phyloP scores from a whole-genome alignment of 73 alveolate species.

The Strombidium stylifer region DNA sequence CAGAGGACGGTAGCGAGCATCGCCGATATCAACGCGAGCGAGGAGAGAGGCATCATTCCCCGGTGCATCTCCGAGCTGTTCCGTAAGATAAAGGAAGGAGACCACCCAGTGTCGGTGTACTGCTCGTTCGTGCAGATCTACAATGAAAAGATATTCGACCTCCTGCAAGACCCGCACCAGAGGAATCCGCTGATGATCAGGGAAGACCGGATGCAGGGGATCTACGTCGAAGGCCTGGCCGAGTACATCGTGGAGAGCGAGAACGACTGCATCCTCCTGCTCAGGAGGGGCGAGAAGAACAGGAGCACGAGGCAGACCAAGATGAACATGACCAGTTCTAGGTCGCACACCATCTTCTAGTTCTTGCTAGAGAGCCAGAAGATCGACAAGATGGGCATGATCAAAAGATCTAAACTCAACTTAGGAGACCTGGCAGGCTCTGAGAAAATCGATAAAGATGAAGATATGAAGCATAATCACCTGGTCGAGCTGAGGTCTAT shows the following conservation, averaged over 20 bases:
- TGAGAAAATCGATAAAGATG: constrained; percentile 85
- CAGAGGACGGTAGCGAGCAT: too few relatives aligned
- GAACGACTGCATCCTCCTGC: constrained; percentile 41
- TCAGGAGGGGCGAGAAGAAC: constrained; percentile 65
- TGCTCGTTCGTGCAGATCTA: constrained; percentile 63
- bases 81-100: neutral
- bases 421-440: constrained; percentile 94
- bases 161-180: constrained; percentile 41
- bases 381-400: constrained; percentile 31
- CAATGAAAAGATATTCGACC: constrained; percentile 80
- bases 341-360: constrained; percentile 76
- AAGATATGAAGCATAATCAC: constrained; percentile 67
- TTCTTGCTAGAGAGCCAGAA: constrained; percentile 58
- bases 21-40: neutral
- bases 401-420: constrained; percentile 70
- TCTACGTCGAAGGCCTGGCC: constrained; percentile 74
- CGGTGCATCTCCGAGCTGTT: constrained; percentile 33
- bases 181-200: constrained; percentile 55
- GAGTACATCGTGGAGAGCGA: constrained; percentile 51
- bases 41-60: constrained; percentile 34
- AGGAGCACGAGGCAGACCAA: constrained; percentile 47
- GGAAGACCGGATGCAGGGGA: constrained; percentile 71
- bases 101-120: constrained; percentile 5
- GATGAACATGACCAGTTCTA: constrained; percentile 67
- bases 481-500: constrained; percentile 80